Evolutionary conservation across 441 rosid genomes (phyloP).

Genomic region (Euphorbia celastroides): DNA sequence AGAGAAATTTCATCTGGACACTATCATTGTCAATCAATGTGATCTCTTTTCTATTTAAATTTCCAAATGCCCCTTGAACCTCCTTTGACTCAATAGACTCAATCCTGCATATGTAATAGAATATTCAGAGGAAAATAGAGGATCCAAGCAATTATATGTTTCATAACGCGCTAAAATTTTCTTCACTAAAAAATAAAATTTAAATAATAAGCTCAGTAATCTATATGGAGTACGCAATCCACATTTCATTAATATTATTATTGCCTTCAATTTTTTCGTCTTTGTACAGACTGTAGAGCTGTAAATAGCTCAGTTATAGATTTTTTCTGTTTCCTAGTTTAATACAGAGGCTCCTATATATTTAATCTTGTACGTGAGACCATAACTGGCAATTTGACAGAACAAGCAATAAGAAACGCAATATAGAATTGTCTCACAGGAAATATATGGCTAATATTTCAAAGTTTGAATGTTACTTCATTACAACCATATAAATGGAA

Average conservation of each 20-base stretch:
- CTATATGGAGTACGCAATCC: background rate
- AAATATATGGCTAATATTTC: no score
- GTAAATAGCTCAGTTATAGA: background rate
- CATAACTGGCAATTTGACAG: no score
- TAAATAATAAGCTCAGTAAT: background rate
- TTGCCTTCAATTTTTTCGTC: background rate
- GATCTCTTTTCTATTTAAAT: constrained; percentile 57
- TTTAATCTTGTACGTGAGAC: background rate
- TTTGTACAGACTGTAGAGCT: background rate
- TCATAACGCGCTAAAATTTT: background rate
- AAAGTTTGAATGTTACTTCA: no score
- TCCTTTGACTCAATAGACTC: constrained; percentile 75
- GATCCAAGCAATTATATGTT: background rate
- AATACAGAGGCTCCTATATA: background rate
- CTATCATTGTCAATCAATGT: constrained; percentile 73
- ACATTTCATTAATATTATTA: background rate
- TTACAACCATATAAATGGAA: no score
- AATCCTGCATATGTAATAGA: constrained; percentile 47
- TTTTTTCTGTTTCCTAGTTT: background rate
- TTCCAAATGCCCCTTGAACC: constrained; percentile 47
- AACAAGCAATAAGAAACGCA: no score
- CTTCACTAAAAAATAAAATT: background rate
- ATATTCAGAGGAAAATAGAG: background rate
- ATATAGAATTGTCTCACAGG: no score
- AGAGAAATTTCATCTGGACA: constrained; percentile 51